Evolutionary conservation across 805 yeast species (phyloP), one percentile per base, ranked within the genome.

Genomic region (Jamesozyma gamospora): DNA sequence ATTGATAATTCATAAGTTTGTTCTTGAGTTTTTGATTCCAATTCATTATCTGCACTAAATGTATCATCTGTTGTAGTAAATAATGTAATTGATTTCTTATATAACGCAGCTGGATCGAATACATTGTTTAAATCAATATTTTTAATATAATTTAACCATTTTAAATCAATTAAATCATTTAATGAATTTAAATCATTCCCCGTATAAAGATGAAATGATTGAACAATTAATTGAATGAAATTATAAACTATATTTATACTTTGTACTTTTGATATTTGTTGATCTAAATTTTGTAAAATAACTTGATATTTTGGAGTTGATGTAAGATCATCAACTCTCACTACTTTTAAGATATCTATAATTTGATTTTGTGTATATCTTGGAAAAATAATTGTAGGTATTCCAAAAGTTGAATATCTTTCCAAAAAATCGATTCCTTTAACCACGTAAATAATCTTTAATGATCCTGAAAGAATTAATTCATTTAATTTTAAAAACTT

Each of bases 1-100:
- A 53, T 55, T 0, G 88, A 76, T 32, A 83, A 61, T 46, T 77
- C 79, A 37, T 68, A 58, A 1, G 58, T 47, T 39, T 44, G 37
- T 8, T 32, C 26, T 13, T 17, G 13, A n/a, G 17, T 27, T 13
- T 41, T 32, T 3, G 39, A 28, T 8, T 27, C 16, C 4, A 49
- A 47, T 10, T 41, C 51, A 12, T 30, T 40, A 14, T 53, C 42
- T 7, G 43, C 46, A 15, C 41, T 41, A 7, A 64, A 47, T 3
- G 64, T 58, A 41, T 54, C 65, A 25, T 61, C 63, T 2, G 69
- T 60, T 3, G 52, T 42, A 5, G 42, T 34, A 40, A 65, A 59
- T 9, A 64, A 40, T 10, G 49, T 45, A 19, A 52, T 43, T 31
- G 60, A 57, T 18, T 48, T 49, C 40, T 62, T 58, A 43, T 64